These are phyloP conservation scores for Aspergillus biplanus DNA, from an alignment of 495 filamentous ascomycete genomes.

Conservation along the genomic window DNA sequence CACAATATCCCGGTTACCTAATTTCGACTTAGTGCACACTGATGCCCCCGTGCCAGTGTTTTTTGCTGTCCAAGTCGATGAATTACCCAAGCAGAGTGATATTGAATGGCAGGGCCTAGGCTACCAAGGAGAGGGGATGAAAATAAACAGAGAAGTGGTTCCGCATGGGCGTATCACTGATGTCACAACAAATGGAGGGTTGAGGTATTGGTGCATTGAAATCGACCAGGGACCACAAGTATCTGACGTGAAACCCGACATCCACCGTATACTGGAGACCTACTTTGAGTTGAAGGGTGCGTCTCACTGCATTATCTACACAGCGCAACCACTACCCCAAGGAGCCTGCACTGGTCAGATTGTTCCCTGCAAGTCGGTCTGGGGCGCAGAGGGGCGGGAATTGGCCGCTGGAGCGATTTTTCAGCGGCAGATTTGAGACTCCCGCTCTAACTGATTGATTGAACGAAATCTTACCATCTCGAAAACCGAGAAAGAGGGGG, in stretches of 20 bases:
- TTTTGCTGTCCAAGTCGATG: conserved; percentile 72
- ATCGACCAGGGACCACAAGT: conserved; percentile 25
- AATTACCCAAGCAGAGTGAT: conserved; percentile 66
- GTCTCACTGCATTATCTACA: conserved; percentile 44
- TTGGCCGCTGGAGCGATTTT: conserved; percentile 45
- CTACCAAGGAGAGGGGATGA: conserved; percentile 33
- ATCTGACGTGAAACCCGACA: conserved; percentile 25
- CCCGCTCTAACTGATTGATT: neutral
- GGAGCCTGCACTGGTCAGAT: conserved; percentile 42
- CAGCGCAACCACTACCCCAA: conserved; percentile 29
- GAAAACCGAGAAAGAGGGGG: conserved; percentile 5
- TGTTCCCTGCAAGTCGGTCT: conserved; percentile 51
- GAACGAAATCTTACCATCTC: neutral
- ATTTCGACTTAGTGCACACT: conserved; percentile 34
- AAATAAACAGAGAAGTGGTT: conserved; percentile 18
- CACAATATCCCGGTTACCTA: conserved; percentile 29
- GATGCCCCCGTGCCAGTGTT: conserved; percentile 57
- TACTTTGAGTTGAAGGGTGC: conserved; percentile 17
- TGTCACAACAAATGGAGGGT: conserved; percentile 26
- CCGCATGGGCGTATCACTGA: conserved; percentile 26
- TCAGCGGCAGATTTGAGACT: conserved; percentile 27
- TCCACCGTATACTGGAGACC: conserved; percentile 27
- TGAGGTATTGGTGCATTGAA: conserved; percentile 39
- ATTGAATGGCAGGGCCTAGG: conserved; percentile 76
- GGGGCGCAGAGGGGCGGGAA: conserved; percentile 43